Conservation (phyloP, 345 rosid species). For the Sonneratia caseolaris region DNA sequence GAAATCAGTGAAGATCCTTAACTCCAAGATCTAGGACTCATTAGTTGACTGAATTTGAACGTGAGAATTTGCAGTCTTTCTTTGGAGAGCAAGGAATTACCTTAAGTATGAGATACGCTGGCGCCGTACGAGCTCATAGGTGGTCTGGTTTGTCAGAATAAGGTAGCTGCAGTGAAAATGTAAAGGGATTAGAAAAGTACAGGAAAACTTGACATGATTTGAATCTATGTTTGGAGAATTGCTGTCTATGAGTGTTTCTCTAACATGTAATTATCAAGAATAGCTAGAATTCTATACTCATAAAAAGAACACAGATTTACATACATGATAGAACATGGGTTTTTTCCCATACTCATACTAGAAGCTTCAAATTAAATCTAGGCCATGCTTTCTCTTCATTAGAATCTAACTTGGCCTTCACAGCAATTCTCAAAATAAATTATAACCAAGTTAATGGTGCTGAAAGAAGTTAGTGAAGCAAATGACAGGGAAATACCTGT, state of each 20-base stretch:
- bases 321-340: not conserved
- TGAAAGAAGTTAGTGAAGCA: not conserved
- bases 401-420: not conserved
- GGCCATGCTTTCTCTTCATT: not conserved
- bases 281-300: not conserved
- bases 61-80: not conserved
- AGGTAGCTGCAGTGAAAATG: conserved; percentile 64
- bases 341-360: not conserved
- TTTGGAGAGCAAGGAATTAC: not conserved
- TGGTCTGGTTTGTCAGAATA: conserved; percentile 83
- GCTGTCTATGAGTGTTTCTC: not conserved
- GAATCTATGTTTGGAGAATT: not conserved
- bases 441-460: not conserved
- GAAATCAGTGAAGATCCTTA: too few relatives aligned
- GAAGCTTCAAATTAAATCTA: not conserved
- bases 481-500: conserved; percentile 39
- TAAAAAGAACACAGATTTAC: not conserved
- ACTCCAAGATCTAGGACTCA: too few relatives aligned
- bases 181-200: conserved; percentile 5
- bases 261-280: not conserved
- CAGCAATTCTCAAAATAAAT: not conserved
- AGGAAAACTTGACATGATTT: not conserved
- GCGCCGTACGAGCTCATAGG: conserved; percentile 89
- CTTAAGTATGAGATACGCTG: conserved; percentile 57
- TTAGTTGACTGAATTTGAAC: not conserved